Conservation (phyloP, 2,329 filamentous ascomycete genomes). For the Trichoderma lentiforme region DNA sequence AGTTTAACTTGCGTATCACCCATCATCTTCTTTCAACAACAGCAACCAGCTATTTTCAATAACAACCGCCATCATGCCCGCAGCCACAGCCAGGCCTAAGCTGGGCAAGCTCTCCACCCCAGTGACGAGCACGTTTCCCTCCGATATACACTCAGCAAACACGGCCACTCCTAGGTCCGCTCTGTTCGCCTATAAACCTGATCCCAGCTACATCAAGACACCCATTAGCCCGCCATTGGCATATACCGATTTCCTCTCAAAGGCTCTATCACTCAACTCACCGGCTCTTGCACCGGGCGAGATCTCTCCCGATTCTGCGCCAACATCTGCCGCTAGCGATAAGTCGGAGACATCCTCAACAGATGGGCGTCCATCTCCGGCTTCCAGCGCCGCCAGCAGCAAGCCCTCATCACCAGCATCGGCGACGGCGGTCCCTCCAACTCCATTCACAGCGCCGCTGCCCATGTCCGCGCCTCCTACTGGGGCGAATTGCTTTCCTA, state of each 20-base stretch:
- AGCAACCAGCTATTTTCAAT: slow-evolving; percentile 11
- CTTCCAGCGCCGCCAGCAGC: slow-evolving; percentile 30
- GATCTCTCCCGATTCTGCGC: slow-evolving; percentile 46
- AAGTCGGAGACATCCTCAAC: slow-evolving; percentile 56
- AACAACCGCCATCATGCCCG: slow-evolving; percentile 42
- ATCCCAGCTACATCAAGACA: slow-evolving; percentile 67
- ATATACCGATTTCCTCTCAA: slow-evolving; percentile 84
- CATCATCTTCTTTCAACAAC: not conserved
- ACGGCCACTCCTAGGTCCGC: slow-evolving; percentile 65
- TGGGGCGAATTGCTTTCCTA: slow-evolving; percentile 58
- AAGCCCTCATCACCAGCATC: slow-evolving; percentile 36
- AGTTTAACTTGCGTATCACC: not conserved
- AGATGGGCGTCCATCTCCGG: slow-evolving; percentile 50
- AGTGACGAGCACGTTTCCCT: slow-evolving; percentile 61
- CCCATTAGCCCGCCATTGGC: slow-evolving; percentile 87
- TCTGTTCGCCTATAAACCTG: slow-evolving; percentile 39
- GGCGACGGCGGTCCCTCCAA: slow-evolving; percentile 41
- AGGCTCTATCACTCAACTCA: slow-evolving; percentile 72
- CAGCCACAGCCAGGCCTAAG: slow-evolving; percentile 52
- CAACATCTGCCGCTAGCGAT: slow-evolving; percentile 57
- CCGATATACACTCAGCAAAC: slow-evolving; percentile 56
- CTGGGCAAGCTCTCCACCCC: slow-evolving; percentile 61
- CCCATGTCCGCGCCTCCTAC: slow-evolving; percentile 61
- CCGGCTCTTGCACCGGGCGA: slow-evolving; percentile 56
- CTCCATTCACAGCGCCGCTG: slow-evolving; percentile 49